Base-by-base conservation (phyloP, 2,329 filamentous ascomycete species). In the Ophiostoma australiae region DNA sequence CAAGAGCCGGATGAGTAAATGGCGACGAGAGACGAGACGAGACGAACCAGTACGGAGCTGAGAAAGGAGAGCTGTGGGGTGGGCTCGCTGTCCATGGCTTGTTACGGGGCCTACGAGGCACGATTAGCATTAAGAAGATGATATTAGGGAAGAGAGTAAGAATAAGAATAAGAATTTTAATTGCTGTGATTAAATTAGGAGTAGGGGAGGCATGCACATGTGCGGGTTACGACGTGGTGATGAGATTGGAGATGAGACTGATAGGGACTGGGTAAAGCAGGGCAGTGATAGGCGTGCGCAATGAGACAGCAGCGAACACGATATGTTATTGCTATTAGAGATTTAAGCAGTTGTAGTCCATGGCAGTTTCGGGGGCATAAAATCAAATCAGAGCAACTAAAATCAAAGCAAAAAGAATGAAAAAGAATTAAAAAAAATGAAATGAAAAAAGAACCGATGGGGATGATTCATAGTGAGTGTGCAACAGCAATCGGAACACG, bases 1-100 rank as follows among this genome's bases (percentile, higher is more conserved):
- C 52, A 58, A 58, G 52, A 55, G n/a, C n/a, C n/a, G n/a, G 44
- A 58, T 63, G 58, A 63, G 58, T 63, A 63, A 63, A 17, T 31
- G 23, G 27, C 10, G 27, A 11, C n/a, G 13, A 20, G 37, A 39
- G 27, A 31, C 39, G 15, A 41, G 2, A 41, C 39, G 39, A n/a
- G 44, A 48, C 6, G 44, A n/a, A n/a, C 44, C 1, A 31, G 27
- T 31, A 27, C n/a, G 23, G 52, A 58, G 17, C 15, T 13, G 41
- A 44, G 15, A 58, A 58, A 27, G 23, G 52, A 58, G 52, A 58
- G 52, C 52, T 27, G 52, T 27, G 52, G 23, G 7, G 20, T 23
- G 48, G 52, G 3, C 17, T 15, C 4, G 39, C 8, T 41, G n/a
- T 7, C 4, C 44, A 48, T n/a, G 15, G 20, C 44, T 17, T 20